A percentile compares a stretch with the other conserved stretches of the same genome.
Evolutionary conservation across 352 stramenopile species (phyloP).

Genomic region (Albugo laibachii): DNA sequence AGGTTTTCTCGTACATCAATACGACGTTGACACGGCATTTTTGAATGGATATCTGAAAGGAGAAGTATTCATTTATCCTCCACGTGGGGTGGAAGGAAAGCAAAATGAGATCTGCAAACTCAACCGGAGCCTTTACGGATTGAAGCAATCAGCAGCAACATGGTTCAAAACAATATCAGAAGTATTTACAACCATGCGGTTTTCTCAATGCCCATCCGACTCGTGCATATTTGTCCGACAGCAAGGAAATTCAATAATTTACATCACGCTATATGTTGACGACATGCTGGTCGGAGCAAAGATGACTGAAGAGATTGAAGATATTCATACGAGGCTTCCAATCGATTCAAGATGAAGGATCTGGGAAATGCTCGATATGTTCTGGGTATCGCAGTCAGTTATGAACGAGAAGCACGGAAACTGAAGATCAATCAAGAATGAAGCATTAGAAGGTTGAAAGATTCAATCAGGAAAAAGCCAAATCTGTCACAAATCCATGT

Average conservation of each 20-base stretch:
- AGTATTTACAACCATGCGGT: slow-evolving; percentile 2
- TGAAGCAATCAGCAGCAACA: slow-evolving; percentile 14
- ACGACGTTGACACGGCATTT: slow-evolving; percentile 16
- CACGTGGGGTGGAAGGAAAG: slow-evolving; percentile 2
- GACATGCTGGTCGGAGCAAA: too few relatives aligned
- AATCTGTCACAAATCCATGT: too few relatives aligned
- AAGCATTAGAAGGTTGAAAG: too few relatives aligned
- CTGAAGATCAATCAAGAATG: too few relatives aligned
- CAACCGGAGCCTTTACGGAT: slow-evolving; percentile 12
- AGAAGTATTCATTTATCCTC: slow-evolving; percentile 8
- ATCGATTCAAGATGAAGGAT: too few relatives aligned
- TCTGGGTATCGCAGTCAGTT: too few relatives aligned
- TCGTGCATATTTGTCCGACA: not conserved
- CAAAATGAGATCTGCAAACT: slow-evolving; percentile 10
- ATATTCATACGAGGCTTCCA: too few relatives aligned
- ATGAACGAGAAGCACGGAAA: too few relatives aligned
- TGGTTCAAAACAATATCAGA: slow-evolving; percentile 12
- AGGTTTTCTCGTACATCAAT: slow-evolving; percentile 1
- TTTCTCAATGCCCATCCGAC: not conserved
- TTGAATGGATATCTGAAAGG: slow-evolving; percentile 13
- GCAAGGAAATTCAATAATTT: not conserved
- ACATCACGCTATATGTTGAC: not conserved
- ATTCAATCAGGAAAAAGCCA: too few relatives aligned
- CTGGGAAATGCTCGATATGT: too few relatives aligned
- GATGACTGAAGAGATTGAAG: too few relatives aligned